phyloP scores from a whole-genome alignment of 768 basidiomycete species.

The Tylopilus intermedius region DNA sequence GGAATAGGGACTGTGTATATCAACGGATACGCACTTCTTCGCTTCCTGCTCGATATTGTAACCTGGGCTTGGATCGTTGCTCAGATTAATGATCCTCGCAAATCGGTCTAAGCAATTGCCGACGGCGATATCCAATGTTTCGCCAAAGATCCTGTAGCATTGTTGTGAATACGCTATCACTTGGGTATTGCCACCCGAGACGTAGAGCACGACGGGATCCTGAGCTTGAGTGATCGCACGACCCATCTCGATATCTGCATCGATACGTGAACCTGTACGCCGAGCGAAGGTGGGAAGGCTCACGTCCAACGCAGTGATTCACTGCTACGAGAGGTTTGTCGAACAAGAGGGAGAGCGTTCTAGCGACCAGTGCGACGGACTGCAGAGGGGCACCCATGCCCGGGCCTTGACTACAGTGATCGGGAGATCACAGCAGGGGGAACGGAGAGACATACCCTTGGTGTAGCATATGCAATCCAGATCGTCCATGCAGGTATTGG shows the following conservation, averaged over 20 bases:
- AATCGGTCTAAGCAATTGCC: conserved; percentile 98
- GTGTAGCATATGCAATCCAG: conserved; percentile 96
- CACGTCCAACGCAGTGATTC: conserved; percentile 99
- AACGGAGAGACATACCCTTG: conserved; percentile 60
- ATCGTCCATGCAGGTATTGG: conserved; percentile 66
- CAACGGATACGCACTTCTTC: conserved; percentile 56
- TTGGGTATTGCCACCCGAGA: conserved; percentile 98
- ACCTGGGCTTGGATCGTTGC: conserved; percentile 94
- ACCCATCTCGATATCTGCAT: conserved; percentile 96
- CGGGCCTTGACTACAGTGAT: conserved; percentile 56
- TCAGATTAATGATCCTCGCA: conserved; percentile 87
- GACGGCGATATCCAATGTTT: conserved; percentile 98
- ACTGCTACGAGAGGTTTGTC: conserved; percentile 92
- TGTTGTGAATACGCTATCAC: conserved; percentile 98
- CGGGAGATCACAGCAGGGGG: background rate
- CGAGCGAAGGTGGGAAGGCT: conserved; percentile 8
- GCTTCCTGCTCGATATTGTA: conserved; percentile 97
- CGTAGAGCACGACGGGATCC: conserved; percentile 95
- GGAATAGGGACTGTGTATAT: background rate
- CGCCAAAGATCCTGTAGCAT: conserved; percentile 96
- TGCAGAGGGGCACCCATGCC: conserved; percentile 98
- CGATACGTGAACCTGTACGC: background rate
- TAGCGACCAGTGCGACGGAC: conserved; percentile 89
- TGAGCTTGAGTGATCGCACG: conserved; percentile 89
- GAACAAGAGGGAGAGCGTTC: conserved; percentile 83